A percentile compares a stretch with the other conserved stretches of the same genome.
Conservation (phyloP, 2,329 filamentous ascomycete genomes). For the Herpotrichia juniperi region DNA sequence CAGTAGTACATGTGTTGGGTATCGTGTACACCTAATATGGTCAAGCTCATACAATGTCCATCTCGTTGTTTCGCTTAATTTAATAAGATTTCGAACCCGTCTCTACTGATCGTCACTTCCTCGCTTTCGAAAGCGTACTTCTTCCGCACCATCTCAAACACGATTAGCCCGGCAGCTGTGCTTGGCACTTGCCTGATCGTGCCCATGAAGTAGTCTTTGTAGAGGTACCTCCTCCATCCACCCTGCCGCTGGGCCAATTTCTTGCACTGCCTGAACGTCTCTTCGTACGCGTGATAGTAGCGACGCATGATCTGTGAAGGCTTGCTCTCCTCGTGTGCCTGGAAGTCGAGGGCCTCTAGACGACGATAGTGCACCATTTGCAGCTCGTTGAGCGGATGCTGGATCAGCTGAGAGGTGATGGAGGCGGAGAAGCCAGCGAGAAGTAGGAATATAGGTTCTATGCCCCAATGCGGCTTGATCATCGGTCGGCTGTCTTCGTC, state of each 20-base stretch:
- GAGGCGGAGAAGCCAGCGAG: conserved; percentile 72
- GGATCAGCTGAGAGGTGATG: conserved; percentile 69
- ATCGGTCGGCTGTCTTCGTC: conserved; percentile 48
- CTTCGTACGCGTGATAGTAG: conserved; percentile 74
- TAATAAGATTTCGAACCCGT: conserved; percentile 74
- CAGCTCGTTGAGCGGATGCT: conserved; percentile 74
- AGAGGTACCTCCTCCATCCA: conserved; percentile 68
- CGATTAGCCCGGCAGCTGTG: conserved; percentile 77
- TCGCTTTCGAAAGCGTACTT: conserved; percentile 73
- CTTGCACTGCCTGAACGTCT: conserved; percentile 67
- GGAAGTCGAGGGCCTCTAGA: conserved; percentile 72
- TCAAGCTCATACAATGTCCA: too few relatives aligned
- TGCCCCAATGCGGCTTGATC: conserved; percentile 75
- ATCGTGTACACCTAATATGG: conserved; percentile 21
- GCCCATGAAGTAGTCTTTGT: conserved; percentile 73
- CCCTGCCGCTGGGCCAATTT: conserved; percentile 64
- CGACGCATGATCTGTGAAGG: conserved; percentile 56
- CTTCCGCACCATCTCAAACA: conserved; percentile 76
- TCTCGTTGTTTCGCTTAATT: conserved; percentile 24
- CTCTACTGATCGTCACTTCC: conserved; percentile 55
- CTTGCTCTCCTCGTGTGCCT: conserved; percentile 48
- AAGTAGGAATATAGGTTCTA: conserved; percentile 75
- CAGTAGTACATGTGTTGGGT: conserved; percentile 14
- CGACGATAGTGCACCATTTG: conserved; percentile 76
- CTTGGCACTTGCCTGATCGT: conserved; percentile 77